Evolutionary conservation across 768 basidiomycete genomes (phyloP), one percentile per base, ranked within the genome.

Genomic region (Kwoniella mangroviensis): DNA sequence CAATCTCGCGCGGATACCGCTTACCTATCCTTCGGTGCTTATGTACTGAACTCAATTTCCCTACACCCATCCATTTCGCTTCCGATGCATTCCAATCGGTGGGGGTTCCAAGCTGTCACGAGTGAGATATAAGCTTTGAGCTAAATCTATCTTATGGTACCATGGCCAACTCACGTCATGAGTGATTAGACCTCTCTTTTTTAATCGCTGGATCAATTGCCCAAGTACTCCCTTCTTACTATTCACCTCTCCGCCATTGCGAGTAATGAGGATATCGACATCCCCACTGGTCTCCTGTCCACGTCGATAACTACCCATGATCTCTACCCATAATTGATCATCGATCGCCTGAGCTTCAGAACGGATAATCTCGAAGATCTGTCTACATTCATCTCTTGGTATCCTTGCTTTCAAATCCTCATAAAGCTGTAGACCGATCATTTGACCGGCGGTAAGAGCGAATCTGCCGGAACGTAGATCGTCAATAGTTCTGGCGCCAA

Each of bases 291-390:
- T 89, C 0, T 86, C 84, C 80, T 91, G 91, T 4, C 93, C 92
- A 68, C 93, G 92, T 75, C 94, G 85, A 81, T 90, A 98, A 72
- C 92, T 93, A 1, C 94, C 95, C 94, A 96, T 95, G 58, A 95
- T 90, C 60, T 94, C 89, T 11, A 97, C 83, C 76, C 88, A 89
- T 26, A 95, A 78, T 63, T 88, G 87, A 5, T 87, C 84, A 76
- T 95, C 94, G 41, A 96, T 86, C 1, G 82, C 83, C 11, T 91
- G 85, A 2, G 92, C 93, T 69, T 90, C 87, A 2, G 87, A 86
- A 78, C 89, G 88, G 69, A 97, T 91, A 28, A 87, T 80, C 10
- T 90, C 87, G 74, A 90, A 95, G 17, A 97, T 88, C 15, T 85
- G 86, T 64, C 86, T 85, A 6, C 91, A 93, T 82, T 98, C 94